Percentiles rank a stretch among this genome's conserved stretches.
phyloP scores from a whole-genome alignment of 495 filamentous ascomycete species.

The Penicillium herquei region DNA sequence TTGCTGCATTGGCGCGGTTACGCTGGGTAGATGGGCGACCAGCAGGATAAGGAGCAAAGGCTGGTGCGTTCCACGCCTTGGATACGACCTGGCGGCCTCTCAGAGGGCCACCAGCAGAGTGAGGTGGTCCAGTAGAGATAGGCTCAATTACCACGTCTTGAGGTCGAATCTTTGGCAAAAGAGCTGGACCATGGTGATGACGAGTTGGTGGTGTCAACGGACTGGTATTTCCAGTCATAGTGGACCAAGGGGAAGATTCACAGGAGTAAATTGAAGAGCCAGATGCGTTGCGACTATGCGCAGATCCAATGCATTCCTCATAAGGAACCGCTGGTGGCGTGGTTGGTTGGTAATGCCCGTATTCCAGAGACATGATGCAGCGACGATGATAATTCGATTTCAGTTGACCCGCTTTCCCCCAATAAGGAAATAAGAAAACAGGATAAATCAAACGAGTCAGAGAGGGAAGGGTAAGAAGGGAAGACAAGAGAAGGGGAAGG shows the following conservation, averaged over 20 bases:
- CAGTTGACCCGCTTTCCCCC: not conserved
- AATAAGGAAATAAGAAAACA: not conserved
- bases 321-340: conserved; percentile 43
- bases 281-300: conserved; percentile 46
- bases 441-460: not conserved
- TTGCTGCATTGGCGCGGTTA: conserved; percentile 63
- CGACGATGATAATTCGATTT: not conserved
- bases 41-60: conserved; percentile 44
- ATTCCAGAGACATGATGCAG: conserved; percentile 46
- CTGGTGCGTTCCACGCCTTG: conserved; percentile 51
- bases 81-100: conserved; percentile 57
- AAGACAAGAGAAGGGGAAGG: not conserved
- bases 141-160: conserved; percentile 77
- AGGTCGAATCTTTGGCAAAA: conserved; percentile 82
- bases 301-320: conserved; percentile 29
- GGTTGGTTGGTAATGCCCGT: conserved; percentile 45
- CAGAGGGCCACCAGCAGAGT: conserved; percentile 33
- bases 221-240: conserved; percentile 69
- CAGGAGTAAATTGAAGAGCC: conserved; percentile 55
- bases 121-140: conserved; percentile 22
- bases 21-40: conserved; percentile 47
- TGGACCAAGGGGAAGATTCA: conserved; percentile 77
- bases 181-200: conserved; percentile 70
- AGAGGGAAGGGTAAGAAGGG: not conserved
- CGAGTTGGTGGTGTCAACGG: conserved; percentile 74